These are phyloP conservation scores for Aegilops longissima DNA, from an alignment of 176 grass and related monocot genomes.

Conservation along the genomic window DNA sequence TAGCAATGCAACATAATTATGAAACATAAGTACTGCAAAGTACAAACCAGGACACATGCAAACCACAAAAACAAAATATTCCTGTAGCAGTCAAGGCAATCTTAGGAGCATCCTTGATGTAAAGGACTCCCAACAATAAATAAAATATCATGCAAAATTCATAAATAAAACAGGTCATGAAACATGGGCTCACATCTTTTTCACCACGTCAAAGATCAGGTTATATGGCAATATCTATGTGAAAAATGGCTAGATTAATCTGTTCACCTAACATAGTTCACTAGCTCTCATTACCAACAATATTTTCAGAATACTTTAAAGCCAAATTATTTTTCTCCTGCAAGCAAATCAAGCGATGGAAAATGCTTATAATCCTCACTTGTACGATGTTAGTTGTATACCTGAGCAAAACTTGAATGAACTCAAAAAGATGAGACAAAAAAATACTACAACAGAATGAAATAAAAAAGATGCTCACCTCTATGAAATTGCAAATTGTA, in stretches of 20 bases:
- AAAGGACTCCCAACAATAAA: slow-evolving; percentile 3
- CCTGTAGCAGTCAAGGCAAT: neutral
- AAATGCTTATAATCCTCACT: slow-evolving; percentile 3
- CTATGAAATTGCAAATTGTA: slow-evolving; percentile 61
- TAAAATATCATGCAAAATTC: neutral
- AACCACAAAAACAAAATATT: slow-evolving; percentile 10
- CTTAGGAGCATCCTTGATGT: neutral
- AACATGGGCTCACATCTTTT: neutral
- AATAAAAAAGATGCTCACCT: slow-evolving; percentile 45
- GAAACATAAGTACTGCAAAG: slow-evolving; percentile 14
- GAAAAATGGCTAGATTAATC: neutral
- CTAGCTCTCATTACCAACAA: slow-evolving; percentile 20
- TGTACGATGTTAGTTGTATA: slow-evolving; percentile 10
- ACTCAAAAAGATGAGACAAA: slow-evolving; percentile 26
- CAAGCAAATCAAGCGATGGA: slow-evolving; percentile 1
- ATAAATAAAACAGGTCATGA: neutral
- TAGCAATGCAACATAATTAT: slow-evolving; percentile 7
- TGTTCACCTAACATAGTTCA: neutral
- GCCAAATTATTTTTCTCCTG: neutral
- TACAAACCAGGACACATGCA: slow-evolving; percentile 2
- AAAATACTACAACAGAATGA: slow-evolving; percentile 2
- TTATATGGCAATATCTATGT: neutral
- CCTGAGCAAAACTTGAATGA: slow-evolving; percentile 16
- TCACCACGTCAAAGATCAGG: neutral
- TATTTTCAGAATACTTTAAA: slow-evolving; percentile 7